Evolutionary conservation across 2,329 filamentous ascomycete genomes (phyloP), one percentile per base, ranked within the genome.

Genomic region (Fusarium praegraminearum): DNA sequence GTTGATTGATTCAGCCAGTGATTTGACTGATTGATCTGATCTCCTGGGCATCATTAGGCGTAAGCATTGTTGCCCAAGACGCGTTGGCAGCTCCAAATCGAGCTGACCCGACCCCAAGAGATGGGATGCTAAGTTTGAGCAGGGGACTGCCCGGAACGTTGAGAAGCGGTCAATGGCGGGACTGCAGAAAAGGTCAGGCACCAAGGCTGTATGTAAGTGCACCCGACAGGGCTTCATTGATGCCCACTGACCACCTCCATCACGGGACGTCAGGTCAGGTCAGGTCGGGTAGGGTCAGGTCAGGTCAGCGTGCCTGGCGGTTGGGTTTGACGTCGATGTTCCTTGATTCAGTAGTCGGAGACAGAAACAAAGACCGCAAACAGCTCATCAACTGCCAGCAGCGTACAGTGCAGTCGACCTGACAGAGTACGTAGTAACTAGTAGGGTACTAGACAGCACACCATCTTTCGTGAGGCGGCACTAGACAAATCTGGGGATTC

Each of bases 21-120:
- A 67, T 71, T 71, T 72, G 67, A 69, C 16, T 40, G 49, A 40
- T 40, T 52, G 35, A 52, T 20, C 67, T 71, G 67, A 66, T 72
- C 65, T 71, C 53, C 62, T 60, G 70, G 75, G 73, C 71, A 76
- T 65, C 73, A 73, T 78, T 77, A 74, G 76, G 76, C 75, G 70
- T 65, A 73, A 70, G 71, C 73, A 72, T 77, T 78, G 76, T 77
- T 78, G 77, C 76, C 77, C 76, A 77, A 75, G 73, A 53, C 71
- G 67, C 61, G 72, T 67, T 73, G 73, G 67, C 69, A 72, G 67
- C 65, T 59, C 73, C 73, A 74, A 73, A 71, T 76, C 73, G 68
- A 73, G 69, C 69, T 56, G 53, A 56, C 53, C 49, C 70, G 73
- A 70, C 69, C 65, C 73, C 70, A 72, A 69, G 70, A 71, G 69